Evolutionary conservation across 768 basidiomycete species (phyloP).

Genomic region (Ramaria rubella): DNA sequence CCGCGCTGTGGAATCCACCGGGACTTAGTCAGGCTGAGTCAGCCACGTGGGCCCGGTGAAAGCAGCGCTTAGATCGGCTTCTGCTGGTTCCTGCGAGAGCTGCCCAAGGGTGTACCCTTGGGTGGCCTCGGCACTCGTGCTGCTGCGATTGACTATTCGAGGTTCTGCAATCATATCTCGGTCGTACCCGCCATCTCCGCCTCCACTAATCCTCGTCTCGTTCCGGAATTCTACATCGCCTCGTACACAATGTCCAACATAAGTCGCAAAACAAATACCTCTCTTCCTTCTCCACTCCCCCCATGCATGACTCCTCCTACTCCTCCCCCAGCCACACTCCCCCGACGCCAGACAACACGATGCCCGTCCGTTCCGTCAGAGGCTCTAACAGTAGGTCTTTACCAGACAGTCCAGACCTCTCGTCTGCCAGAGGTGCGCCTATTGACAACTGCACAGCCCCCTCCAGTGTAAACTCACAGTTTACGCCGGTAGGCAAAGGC

Average conservation of each 20-base stretch:
- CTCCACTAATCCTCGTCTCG: not conserved
- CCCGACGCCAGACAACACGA: conserved; percentile 9
- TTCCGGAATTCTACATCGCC: not conserved
- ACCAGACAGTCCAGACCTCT: conserved; percentile 2
- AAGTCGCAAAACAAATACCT: conserved; percentile 1
- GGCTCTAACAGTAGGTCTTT: conserved; percentile 1
- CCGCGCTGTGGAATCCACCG: too few relatives aligned
- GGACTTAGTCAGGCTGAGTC: too few relatives aligned
- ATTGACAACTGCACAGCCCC: not conserved
- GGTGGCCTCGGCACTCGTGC: not conserved
- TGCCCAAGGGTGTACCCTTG: not conserved
- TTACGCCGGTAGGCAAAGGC: conserved; percentile 42
- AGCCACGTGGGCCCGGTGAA: not conserved
- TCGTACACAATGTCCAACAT: not conserved
- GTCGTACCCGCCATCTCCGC: not conserved
- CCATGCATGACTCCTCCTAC: not conserved
- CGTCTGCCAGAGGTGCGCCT: conserved; percentile 1
- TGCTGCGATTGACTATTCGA: not conserved
- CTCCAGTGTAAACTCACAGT: not conserved
- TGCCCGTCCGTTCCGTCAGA: conserved; percentile 2
- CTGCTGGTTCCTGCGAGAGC: not conserved
- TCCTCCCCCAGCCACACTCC: conserved; percentile 12
- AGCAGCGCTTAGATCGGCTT: not conserved
- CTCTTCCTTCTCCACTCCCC: conserved; percentile 4
- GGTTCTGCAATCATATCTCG: conserved; percentile 1